Evolutionary conservation across 177 flowering plant genomes (phyloP), one percentile per base, ranked within the genome.

Genomic region (Vitis hybrid): DNA sequence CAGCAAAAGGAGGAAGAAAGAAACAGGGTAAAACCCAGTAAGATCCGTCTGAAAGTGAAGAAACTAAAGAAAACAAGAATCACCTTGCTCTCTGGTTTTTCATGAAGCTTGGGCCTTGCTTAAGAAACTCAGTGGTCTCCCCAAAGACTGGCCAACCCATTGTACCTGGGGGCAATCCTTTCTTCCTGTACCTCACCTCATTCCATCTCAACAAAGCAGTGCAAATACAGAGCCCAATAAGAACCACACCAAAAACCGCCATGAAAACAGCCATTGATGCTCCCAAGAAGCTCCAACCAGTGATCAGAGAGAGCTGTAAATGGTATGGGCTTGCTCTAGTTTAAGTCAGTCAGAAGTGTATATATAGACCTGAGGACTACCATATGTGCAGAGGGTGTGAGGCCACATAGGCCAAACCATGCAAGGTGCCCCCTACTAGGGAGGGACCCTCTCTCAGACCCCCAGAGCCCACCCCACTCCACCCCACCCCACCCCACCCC

Each of bases 101-200:
- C 86, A 88, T 83, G 78, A 88, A 88, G 49, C 65, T 75, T 2
- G 90, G 92, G 2, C 92, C 92, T 57, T 79, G 84, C 49, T 79
- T 83, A 10, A 88, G 81, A 64, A 88, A 85, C 79, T 84, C 86
- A 52, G 78, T 78, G 56, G 87, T 88, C 67, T 88, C 90, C 6
- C 92, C 92, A 77, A 88, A 79, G 70, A 88, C 50, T 2, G 92
- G 92, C 90, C 88, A 88, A 4, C 92, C 92, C 92, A 88, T 88
- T 18, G 92, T 86, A 2, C 92, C 92, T 2, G 88, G 88, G 56
- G 92, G 92, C 69, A 86, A 67, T 6, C 85, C 85, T 75, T 78
- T 85, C 73, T 77, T 83, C 59, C 74, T 74, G 75, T 79, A 88
- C 64, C 75, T 79, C 26, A 86, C 55, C 52, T 81, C 80, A 76